phyloP scores from a whole-genome alignment of 2,329 filamentous ascomycete genomes.

The Penicillium sp. region DNA sequence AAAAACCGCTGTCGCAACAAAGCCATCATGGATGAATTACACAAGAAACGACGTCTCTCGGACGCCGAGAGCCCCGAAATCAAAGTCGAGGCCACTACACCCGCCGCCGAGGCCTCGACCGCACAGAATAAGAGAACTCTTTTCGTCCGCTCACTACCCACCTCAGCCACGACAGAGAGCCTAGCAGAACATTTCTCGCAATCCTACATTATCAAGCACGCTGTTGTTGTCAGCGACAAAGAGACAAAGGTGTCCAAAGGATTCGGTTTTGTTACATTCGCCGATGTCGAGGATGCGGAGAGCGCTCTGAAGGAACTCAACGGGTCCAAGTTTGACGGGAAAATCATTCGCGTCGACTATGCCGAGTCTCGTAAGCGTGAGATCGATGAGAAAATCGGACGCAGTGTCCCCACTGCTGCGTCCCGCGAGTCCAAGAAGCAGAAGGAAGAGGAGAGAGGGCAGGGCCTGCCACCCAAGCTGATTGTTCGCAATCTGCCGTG shows the following conservation, averaged over 20 bases:
- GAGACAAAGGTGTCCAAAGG: slow-evolving; percentile 84
- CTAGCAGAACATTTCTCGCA: slow-evolving; percentile 90
- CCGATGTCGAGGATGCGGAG: slow-evolving; percentile 85
- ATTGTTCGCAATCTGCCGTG: slow-evolving; percentile 94
- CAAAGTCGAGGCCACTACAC: slow-evolving; percentile 25
- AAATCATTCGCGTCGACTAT: slow-evolving; percentile 80
- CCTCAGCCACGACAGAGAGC: slow-evolving; percentile 73
- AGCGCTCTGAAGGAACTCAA: slow-evolving; percentile 79
- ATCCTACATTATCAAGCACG: slow-evolving; percentile 92
- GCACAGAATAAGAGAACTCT: slow-evolving; percentile 62
- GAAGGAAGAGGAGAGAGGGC: slow-evolving; percentile 59
- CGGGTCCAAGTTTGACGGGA: slow-evolving; percentile 73
- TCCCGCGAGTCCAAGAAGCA: slow-evolving; percentile 42
- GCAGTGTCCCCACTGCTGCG: slow-evolving; percentile 40
- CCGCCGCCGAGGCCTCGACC: slow-evolving; percentile 20
- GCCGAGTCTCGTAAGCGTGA: slow-evolving; percentile 81
- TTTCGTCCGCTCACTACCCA: slow-evolving; percentile 85
- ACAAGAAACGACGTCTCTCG: slow-evolving; percentile 40
- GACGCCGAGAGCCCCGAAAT: slow-evolving; percentile 22
- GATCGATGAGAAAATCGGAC: slow-evolving; percentile 51
- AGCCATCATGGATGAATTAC: slow-evolving; percentile 34
- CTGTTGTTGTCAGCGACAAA: slow-evolving; percentile 84
- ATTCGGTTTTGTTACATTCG: slow-evolving; percentile 96
- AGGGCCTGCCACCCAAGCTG: slow-evolving; percentile 67
- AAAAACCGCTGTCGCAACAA: slow-evolving; percentile 16